Conservation (phyloP, 129 eudicot species). For the Sambucus nigra region DNA sequence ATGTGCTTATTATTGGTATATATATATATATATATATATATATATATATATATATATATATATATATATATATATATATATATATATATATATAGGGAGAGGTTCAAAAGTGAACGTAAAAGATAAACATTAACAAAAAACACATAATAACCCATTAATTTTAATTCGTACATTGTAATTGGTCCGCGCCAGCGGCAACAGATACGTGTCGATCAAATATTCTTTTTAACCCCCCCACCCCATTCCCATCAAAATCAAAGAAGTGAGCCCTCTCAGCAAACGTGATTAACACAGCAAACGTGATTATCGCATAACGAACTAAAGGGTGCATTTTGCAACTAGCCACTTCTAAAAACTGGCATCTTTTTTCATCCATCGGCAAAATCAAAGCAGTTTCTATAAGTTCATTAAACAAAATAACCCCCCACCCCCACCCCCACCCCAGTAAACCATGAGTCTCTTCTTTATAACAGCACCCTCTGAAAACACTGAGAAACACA, state of each 20-base stretch:
- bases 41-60: too few relatives aligned
- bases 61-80: too few relatives aligned
- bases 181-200: too few relatives aligned
- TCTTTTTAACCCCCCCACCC: too few relatives aligned
- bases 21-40: too few relatives aligned
- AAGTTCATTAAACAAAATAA: neutral
- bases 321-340: slow-evolving; percentile 13
- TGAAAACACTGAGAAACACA: neutral
- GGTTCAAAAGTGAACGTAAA: too few relatives aligned
- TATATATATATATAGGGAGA: too few relatives aligned
- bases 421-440: slow-evolving; percentile 1
- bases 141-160: too few relatives aligned
- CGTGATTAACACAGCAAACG: neutral
- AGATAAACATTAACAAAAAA: too few relatives aligned
- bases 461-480: neutral
- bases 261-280: neutral
- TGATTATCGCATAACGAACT: neutral
- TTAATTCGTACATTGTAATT: too few relatives aligned
- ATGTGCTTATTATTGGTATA: too few relatives aligned
- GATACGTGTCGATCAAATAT: too few relatives aligned
- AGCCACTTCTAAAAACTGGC: neutral
- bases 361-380: neutral
- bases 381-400: neutral
- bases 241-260: slow-evolving; percentile 7
- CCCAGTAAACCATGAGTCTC: slow-evolving; percentile 4